Base-by-base conservation (phyloP, 2,329 filamentous ascomycete genomes). In the Didymella pomorum region DNA sequence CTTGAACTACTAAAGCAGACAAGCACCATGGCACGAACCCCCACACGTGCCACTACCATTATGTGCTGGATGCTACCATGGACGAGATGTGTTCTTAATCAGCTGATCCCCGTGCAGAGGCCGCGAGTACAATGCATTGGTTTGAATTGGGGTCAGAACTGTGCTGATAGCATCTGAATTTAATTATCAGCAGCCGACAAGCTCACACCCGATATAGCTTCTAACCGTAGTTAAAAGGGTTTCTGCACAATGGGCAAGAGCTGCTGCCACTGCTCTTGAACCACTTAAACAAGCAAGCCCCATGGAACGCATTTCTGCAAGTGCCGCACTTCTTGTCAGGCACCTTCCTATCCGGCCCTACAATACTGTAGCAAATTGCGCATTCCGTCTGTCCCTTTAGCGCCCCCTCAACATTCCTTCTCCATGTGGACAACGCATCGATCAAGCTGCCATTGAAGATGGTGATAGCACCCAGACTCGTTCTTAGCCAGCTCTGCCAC, bases 331-430 rank as follows among this genome's bases (percentile, higher is more conserved):
- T 84, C 83, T 98, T 98, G 76, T 95, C 94, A 0, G 95, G 95
- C 76, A 96, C 87, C 77, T 90, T 90, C 81, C 91, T 91, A 76
- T 97, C 93, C 8, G 86, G 87, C 18, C 92, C 92, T 63, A 99
- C 92, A 72, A 99, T 93, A 59, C 89, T 93, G 80, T 98, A 98
- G 81, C 94, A 98, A 73, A 98, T 98, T 10, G 95, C 92, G 73
- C 95, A 99, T 77, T 99, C 95, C 20, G 86, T 91, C 78, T 98
- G 93, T 33, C 93, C 95, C 79, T 96, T 95, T 65, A 99, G 84
- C 4, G 92, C 91, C 1, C 92, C 92, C 14, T 89, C 86, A 12
- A 99, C 89, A 75, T 98, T 98, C 63, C 89, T 87, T 63, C 91
- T 87, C 83, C 96, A 98, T 9, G 92, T 88, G 12, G 89, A 83